Conservation (phyloP, 345 rosid species). For the Lumnitzera racemosa region DNA sequence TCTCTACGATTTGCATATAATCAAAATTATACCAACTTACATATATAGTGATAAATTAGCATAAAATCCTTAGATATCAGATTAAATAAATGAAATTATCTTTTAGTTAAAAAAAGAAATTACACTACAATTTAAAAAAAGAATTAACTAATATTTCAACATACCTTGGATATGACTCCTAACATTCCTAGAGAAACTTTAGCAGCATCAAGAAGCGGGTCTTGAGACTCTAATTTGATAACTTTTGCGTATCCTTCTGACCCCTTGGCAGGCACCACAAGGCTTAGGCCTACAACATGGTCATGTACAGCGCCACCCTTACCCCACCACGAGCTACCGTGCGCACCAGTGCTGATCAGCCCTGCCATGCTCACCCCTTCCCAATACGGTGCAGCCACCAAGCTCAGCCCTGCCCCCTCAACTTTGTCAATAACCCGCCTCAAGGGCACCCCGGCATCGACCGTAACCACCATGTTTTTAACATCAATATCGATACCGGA, state of each 20-base stretch:
- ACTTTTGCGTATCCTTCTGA: constrained; percentile 65
- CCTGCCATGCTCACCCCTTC: constrained; percentile 91
- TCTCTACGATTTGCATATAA: too few species aligned
- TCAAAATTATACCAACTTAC: too few species aligned
- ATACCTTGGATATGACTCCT: constrained; percentile 87
- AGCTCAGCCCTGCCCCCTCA: constrained; percentile 55
- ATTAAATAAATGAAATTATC: too few species aligned
- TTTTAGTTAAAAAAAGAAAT: too few species aligned
- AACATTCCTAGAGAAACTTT: constrained; percentile 64
- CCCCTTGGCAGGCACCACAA: constrained; percentile 46
- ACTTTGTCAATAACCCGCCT: constrained; percentile 59
- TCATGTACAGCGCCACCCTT: constrained; percentile 92
- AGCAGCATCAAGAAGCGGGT: constrained; percentile 65
- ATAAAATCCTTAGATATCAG: too few species aligned
- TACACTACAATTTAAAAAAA: too few species aligned
- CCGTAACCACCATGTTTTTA: constrained; percentile 43
- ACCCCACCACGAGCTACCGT: constrained; percentile 97
- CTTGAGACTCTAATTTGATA: constrained; percentile 34
- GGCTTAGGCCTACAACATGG: constrained; percentile 61
- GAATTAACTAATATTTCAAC: not conserved
- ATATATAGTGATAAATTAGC: too few species aligned
- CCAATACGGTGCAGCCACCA: constrained; percentile 82
- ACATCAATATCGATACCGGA: constrained; percentile 45
- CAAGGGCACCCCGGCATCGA: constrained; percentile 60
- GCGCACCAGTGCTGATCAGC: constrained; percentile 76